Base-by-base conservation (phyloP, 306 rosid genomes). In the Cercis canadensis region DNA sequence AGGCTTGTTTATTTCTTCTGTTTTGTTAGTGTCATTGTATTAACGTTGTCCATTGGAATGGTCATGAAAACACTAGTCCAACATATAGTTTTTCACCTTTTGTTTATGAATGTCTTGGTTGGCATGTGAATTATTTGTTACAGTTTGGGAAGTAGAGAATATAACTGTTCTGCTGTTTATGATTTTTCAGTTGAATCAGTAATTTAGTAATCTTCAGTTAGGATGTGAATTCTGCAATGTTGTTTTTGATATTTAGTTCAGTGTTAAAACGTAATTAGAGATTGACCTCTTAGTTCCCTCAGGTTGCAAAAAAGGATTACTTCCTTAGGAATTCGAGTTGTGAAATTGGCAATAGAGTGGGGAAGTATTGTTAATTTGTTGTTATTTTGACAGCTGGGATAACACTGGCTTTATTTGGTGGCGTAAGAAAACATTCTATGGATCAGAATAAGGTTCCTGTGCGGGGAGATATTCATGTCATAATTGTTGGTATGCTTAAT, bases 381-480 rank as follows among this genome's bases (percentile, higher is more conserved):
- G 41, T 70, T 53, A 47, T 58, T 80, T 83, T 52, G 36, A 69
- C 76, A 94, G 98, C 96, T 69, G 96, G 98, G 72, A 94, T 94
- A 74, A 89, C 92, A 39, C 74, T 90, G 71, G 80, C 92, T 67
- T 86, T 94, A 67, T 90, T 94, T 76, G 97, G 98, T 63, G 97
- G 97, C 36, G 96, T 89, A 11, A 78, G 91, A 50, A 94, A 87
- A 83, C 87, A 90, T 85, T 84, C 91, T 66, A 86, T 80, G 83
- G 96, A 94, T 81, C 88, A 80, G 78, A 94, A 91, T 78, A 94
- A 90, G 89, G 96, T 94, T 84, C 96, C 96, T 67, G 98, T 94
- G 46, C 84, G 98, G 82, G 96, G 98, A 74, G 98, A 90, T 73
- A 86, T 94, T 75, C 97, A 94, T 87, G 92, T 90, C 80, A 75